Percentiles rank a stretch among this genome's conserved stretches.
phyloP scores from a whole-genome alignment of 768 basidiomycete genomes.

The Saitozyma sp. region DNA sequence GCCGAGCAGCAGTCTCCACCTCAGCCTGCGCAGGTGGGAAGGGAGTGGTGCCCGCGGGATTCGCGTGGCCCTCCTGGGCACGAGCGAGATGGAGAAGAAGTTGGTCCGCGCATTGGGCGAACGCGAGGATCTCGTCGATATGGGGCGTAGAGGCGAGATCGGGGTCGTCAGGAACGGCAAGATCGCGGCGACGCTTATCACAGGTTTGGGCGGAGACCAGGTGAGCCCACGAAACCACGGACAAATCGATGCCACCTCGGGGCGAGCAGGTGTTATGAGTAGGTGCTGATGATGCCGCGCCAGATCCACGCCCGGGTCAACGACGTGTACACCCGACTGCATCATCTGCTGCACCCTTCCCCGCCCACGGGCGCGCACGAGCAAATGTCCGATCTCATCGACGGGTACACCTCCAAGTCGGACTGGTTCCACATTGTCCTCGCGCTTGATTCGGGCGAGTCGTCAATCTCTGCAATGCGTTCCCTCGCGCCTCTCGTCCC shows the following conservation, averaged over 20 bases:
- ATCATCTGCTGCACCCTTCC: slow-evolving; percentile 25
- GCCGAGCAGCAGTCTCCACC: slow-evolving; percentile 34
- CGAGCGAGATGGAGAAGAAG: slow-evolving; percentile 12
- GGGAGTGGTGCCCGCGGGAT: slow-evolving; percentile 1
- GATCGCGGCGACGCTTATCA: slow-evolving; percentile 19
- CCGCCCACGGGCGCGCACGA: slow-evolving; percentile 6
- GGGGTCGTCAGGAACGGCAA: slow-evolving; percentile 29
- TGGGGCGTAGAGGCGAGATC: slow-evolving; percentile 11
- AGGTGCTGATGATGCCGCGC: neutral
- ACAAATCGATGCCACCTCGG: neutral
- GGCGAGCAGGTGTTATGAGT: neutral
- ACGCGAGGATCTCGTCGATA: slow-evolving; percentile 26
- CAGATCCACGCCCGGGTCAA: slow-evolving; percentile 15
- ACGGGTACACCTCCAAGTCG: too few relatives aligned
- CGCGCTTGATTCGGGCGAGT: too few relatives aligned
- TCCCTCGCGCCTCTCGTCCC: neutral
- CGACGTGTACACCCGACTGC: slow-evolving; percentile 17
- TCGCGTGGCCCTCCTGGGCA: slow-evolving; percentile 11
- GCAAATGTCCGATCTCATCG: too few relatives aligned
- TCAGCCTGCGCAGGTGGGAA: slow-evolving; percentile 21
- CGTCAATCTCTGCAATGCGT: too few relatives aligned
- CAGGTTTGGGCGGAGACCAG: slow-evolving; percentile 13
- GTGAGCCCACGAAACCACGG: slow-evolving; percentile 10
- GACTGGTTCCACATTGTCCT: too few relatives aligned
- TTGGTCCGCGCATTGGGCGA: slow-evolving; percentile 23